Evolutionary conservation across 495 filamentous ascomycete genomes (phyloP), one percentile per base, ranked within the genome.

Genomic region (Penicillium goetzii): DNA sequence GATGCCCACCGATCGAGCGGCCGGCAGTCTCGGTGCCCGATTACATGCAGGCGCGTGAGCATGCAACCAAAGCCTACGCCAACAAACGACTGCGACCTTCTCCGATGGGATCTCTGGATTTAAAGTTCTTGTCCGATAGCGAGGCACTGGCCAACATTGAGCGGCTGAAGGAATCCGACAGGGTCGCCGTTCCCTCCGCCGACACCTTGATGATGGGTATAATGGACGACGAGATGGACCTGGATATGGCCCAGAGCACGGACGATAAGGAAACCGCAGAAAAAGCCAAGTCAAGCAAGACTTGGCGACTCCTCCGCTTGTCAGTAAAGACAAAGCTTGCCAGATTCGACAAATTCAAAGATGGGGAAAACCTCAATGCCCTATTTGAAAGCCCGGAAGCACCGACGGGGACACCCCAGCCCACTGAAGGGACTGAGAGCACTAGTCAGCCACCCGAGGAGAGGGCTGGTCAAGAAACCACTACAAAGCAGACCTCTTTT

Each of bases 301-400:
- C 86, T 33, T 99, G 95, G 95, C 85, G 92, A 62, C 88, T 90
- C 21, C 78, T 98, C 50, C 86, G 95, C 40, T 84, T 97, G 58
- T 89, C 92, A 4, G 85, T 87, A 43, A 88, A 83, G 67, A 85
- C 78, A 64, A 90, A 88, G 65, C 84, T 97, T 30, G 82, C 84
- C 41, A 71, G 86, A 14, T 96, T 97, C 70, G 92, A 97, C 71
- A 91, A 90, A 72, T 88, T 97, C 19, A 92, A 96, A 19, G 87
- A 92, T 66, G 89, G 88, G 45, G 88, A 90, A 65, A 91, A 90
- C 49, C 65, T 89, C 38, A 72, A 83, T 43, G 66, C 70, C 21
- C 76, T 89, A n/a, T 84, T 88, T 54, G 77, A 82, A 58, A 60
- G 40, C 12, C 62, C 74, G 41, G 68, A 78, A 26, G 63, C 71